Conservation (phyloP, 305 asterid species). For the Fraxinus velutina region DNA sequence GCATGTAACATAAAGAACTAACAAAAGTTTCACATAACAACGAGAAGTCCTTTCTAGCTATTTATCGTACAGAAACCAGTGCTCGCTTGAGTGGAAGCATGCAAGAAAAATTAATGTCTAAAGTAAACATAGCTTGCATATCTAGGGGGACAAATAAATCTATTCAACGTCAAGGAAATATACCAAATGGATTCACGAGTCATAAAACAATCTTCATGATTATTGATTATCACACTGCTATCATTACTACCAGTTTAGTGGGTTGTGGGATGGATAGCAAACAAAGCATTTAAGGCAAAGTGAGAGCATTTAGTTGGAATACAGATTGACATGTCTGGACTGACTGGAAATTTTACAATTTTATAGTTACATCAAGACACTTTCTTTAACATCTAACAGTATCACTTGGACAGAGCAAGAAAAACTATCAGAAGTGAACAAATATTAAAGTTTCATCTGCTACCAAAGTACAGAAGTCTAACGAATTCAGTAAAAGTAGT, state of each 20-base stretch:
- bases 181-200: constrained; percentile 8
- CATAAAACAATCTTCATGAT: not conserved
- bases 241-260: not conserved
- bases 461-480: constrained; percentile 8
- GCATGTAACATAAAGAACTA: not conserved
- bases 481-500: constrained; percentile 27
- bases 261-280: not conserved
- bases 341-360: not conserved
- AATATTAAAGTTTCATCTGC: constrained; percentile 4
- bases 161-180: constrained; percentile 5
- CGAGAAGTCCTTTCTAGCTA: constrained; percentile 12
- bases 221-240: not conserved
- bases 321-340: not conserved
- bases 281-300: constrained; percentile 7
- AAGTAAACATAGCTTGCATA: not conserved
- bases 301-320: constrained; percentile 2
- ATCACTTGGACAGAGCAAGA: constrained; percentile 13
- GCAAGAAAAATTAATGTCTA: not conserved
- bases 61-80: not conserved
- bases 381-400: constrained; percentile 4
- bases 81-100: not conserved
- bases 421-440: constrained; percentile 12
- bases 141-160: not conserved
- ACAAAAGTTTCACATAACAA: not conserved
- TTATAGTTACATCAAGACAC: not conserved